A percentile compares a stretch with the other conserved stretches of the same genome.
Conservation (phyloP, 2,329 filamentous ascomycete genomes). For the Fusarium nematophilum region DNA sequence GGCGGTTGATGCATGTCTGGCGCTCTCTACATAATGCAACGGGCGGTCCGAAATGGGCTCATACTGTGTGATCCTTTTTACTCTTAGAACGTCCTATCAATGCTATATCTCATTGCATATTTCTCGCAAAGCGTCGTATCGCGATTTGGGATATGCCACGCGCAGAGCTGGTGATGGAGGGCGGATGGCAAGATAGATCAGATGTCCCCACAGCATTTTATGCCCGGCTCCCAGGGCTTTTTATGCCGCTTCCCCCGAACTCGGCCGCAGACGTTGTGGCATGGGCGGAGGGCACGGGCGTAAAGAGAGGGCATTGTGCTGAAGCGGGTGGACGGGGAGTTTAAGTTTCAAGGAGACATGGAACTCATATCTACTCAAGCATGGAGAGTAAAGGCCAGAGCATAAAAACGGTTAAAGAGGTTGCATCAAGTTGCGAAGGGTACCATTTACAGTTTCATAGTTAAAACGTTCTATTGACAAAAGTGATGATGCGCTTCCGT, state of each 20-base stretch:
- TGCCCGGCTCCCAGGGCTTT: neutral
- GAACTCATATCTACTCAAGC: constrained; percentile 43
- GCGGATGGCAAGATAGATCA: constrained; percentile 22
- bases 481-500: constrained; percentile 45
- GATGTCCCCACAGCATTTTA: constrained; percentile 7
- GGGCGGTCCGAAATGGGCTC: constrained; percentile 8
- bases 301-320: constrained; percentile 43
- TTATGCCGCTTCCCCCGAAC: too few species aligned
- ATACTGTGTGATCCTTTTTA: neutral
- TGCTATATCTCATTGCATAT: neutral
- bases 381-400: constrained; percentile 31
- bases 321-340: constrained; percentile 33
- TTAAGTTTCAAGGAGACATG: constrained; percentile 44
- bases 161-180: neutral
- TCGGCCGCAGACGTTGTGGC: constrained; percentile 34
- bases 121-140: neutral
- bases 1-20: constrained; percentile 87
- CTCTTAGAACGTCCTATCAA: too few species aligned
- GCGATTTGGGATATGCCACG: constrained; percentile 11
- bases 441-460: constrained; percentile 41
- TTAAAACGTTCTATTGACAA: constrained; percentile 47
- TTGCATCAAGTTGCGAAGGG: constrained; percentile 40
- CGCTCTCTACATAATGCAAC: constrained; percentile 63
- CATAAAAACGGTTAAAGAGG: neutral
- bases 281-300: constrained; percentile 36